These are phyloP conservation scores for Candida arabinofermentans DNA, from an alignment of 805 yeast genomes.

Conservation along the genomic window DNA sequence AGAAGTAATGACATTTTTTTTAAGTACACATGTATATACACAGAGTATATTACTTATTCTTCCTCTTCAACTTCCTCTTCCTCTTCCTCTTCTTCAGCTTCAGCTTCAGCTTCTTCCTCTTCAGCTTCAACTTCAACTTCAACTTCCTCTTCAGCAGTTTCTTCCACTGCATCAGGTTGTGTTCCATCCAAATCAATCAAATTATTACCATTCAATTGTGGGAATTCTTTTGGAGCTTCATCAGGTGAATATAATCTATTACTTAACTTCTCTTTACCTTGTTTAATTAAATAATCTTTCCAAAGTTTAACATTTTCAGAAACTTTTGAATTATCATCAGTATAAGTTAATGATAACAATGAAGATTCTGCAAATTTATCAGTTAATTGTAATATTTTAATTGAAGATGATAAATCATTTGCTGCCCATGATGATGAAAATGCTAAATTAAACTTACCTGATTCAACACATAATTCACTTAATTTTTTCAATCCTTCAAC, in stretches of 20 bases:
- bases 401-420: slow-evolving; percentile 63
- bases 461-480: slow-evolving; percentile 62
- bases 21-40: background rate
- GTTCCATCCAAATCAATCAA: slow-evolving; percentile 27
- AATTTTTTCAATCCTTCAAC: slow-evolving; percentile 53
- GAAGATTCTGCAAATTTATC: slow-evolving; percentile 84
- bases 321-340: slow-evolving; percentile 39
- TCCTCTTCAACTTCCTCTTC: slow-evolving; percentile 11
- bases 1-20: background rate
- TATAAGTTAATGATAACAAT: slow-evolving; percentile 70
- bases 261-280: slow-evolving; percentile 56
- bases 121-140: slow-evolving; percentile 9
- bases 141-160: slow-evolving; percentile 11
- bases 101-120: slow-evolving; percentile 19
- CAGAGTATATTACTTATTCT: too few relatives aligned
- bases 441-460: slow-evolving; percentile 84
- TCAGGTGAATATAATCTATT: slow-evolving; percentile 52
- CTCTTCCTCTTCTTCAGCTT: slow-evolving; percentile 15
- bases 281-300: slow-evolving; percentile 53
- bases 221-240: slow-evolving; percentile 32
- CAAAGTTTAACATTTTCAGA: slow-evolving; percentile 53
- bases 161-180: background rate
- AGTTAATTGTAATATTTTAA: slow-evolving; percentile 60
- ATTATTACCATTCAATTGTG: slow-evolving; percentile 36
- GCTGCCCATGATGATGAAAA: slow-evolving; percentile 88